Evolutionary conservation across 2,329 filamentous ascomycete species (phyloP).

Genomic region (Colletotrichum chlorophyti): DNA sequence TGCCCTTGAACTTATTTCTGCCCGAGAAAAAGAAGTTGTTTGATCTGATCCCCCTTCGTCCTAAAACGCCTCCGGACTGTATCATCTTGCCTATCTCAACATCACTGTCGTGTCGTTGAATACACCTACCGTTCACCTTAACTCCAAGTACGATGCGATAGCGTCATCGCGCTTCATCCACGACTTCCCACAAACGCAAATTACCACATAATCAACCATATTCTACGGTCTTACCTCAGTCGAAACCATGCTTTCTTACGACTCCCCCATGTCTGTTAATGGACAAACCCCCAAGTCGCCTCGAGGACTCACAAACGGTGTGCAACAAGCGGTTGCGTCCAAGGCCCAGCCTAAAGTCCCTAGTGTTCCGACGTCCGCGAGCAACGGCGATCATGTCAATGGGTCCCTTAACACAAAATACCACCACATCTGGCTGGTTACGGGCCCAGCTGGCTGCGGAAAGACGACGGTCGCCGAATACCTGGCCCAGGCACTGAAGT

Average conservation of each 20-base stretch:
- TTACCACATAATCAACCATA: neutral
- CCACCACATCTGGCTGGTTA: slow-evolving; percentile 82
- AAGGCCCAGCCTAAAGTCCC: slow-evolving; percentile 30
- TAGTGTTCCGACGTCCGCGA: slow-evolving; percentile 30
- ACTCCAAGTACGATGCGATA: slow-evolving; percentile 5
- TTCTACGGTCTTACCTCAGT: too few species aligned
- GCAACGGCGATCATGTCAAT: slow-evolving; percentile 38
- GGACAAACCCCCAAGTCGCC: slow-evolving; percentile 41
- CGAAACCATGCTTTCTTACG: slow-evolving; percentile 57
- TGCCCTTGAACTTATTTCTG: neutral
- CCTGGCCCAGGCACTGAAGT: slow-evolving; percentile 65
- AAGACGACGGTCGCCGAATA: slow-evolving; percentile 78
- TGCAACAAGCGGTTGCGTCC: slow-evolving; percentile 36
- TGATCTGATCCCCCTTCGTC: neutral
- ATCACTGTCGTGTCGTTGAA: neutral
- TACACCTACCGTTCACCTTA: neutral
- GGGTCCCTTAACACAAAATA: slow-evolving; percentile 42
- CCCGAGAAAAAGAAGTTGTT: slow-evolving; percentile 1
- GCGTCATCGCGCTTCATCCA: neutral
- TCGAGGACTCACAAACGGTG: slow-evolving; percentile 33
- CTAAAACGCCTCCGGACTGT: slow-evolving; percentile 12
- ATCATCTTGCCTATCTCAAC: neutral
- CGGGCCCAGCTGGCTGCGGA: slow-evolving; percentile 79
- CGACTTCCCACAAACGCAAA: neutral
- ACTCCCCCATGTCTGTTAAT: slow-evolving; percentile 52